Evolutionary conservation across 1,284 basidiomycete genomes (phyloP).

Genomic region (Heliocybe sulcata): DNA sequence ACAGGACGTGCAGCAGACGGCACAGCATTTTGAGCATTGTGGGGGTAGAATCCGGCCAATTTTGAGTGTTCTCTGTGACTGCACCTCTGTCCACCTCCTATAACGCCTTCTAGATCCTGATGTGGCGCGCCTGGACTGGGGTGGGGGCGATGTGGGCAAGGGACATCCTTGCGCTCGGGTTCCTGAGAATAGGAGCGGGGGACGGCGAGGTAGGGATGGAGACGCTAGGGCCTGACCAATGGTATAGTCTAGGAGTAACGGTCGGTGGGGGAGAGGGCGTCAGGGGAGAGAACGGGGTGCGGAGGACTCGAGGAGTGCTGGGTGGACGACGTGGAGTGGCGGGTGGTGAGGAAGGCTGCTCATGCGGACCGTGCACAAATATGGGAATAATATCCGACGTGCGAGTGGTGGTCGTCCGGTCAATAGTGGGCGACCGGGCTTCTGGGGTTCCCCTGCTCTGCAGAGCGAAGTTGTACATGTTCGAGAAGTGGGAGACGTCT

Average conservation of each 20-base stretch:
- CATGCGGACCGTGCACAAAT: background rate
- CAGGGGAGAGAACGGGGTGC: slow-evolving; percentile 5
- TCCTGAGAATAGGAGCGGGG: slow-evolving; percentile 17
- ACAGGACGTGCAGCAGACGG: background rate
- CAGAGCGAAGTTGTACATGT: slow-evolving; percentile 4
- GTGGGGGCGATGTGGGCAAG: slow-evolving; percentile 18
- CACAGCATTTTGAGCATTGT: background rate
- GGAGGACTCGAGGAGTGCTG: slow-evolving; percentile 12
- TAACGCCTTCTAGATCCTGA: background rate
- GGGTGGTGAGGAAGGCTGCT: slow-evolving; percentile 3
- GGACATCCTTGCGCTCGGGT: slow-evolving; percentile 20
- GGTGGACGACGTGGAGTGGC: slow-evolving; percentile 5
- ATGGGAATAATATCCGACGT: slow-evolving; percentile 15
- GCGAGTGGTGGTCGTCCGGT: background rate
- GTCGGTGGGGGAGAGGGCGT: slow-evolving; percentile 18
- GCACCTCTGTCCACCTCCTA: background rate
- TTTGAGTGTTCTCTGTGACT: background rate
- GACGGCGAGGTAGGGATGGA: slow-evolving; percentile 6
- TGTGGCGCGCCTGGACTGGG: background rate
- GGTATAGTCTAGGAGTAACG: slow-evolving; percentile 19
- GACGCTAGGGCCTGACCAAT: slow-evolving; percentile 12
- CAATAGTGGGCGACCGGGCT: background rate
- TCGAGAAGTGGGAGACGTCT: slow-evolving; percentile 6
- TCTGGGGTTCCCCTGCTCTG: background rate
- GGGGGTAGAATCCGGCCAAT: background rate